Conservation (phyloP, 164 flowering plant species). For the Sextonia rubra region DNA sequence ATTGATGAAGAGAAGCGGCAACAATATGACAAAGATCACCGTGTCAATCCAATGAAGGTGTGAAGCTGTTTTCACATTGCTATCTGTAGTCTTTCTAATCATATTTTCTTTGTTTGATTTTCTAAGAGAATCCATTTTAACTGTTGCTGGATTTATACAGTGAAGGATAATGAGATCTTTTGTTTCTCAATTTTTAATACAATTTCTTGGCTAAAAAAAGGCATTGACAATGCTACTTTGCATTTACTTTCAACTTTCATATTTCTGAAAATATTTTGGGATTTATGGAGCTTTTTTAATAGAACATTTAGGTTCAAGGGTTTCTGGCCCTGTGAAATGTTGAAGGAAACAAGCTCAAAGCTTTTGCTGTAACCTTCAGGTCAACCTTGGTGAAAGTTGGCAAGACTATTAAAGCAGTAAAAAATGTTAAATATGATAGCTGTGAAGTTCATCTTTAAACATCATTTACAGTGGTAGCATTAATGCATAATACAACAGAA, state of each 20-base stretch:
- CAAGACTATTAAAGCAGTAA: background rate
- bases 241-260: background rate
- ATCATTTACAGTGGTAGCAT: background rate
- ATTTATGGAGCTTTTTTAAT: background rate
- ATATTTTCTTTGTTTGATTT: background rate
- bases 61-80: background rate
- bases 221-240: too few relatives aligned
- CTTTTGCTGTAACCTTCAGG: background rate
- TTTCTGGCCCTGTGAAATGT: background rate
- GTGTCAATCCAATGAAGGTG: conserved; percentile 95
- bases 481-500: too few relatives aligned
- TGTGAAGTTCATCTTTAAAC: conserved; percentile 2
- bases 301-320: too few relatives aligned
- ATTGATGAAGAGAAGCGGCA: conserved; percentile 68
- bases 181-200: too few relatives aligned
- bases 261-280: background rate
- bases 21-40: conserved; percentile 69
- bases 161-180: too few relatives aligned
- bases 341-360: background rate
- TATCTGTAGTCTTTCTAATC: background rate
- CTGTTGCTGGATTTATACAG: background rate
- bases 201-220: too few relatives aligned
- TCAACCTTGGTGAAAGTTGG: background rate
- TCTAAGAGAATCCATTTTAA: too few relatives aligned
- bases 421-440: background rate